Percentiles rank a stretch among this genome's conserved stretches.
phyloP scores from a whole-genome alignment of 108 stramenopile species.

The Cyclotella sp. region DNA sequence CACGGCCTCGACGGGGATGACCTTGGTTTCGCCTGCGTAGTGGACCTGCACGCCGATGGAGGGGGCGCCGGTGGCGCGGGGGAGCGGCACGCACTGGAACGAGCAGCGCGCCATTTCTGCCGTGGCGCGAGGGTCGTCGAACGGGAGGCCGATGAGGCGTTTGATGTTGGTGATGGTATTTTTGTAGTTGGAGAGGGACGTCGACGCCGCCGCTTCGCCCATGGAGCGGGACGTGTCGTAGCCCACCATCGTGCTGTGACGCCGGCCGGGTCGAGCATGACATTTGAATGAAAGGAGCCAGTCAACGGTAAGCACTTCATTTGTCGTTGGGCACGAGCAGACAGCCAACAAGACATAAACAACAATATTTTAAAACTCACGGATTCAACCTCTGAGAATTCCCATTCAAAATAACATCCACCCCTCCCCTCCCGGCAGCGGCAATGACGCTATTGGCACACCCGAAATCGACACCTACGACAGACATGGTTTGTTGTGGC shows the following conservation, averaged over 20 bases:
- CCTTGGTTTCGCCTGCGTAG: constrained; percentile 61
- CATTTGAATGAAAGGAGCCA: too few relatives aligned
- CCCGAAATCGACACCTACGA: constrained; percentile 96
- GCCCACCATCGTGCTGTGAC: constrained; percentile 72
- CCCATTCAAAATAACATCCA: constrained; percentile 98
- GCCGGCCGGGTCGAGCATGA: neutral
- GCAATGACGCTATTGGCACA: constrained; percentile 90
- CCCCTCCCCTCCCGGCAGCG: constrained; percentile 95
- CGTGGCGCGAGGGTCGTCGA: constrained; percentile 90
- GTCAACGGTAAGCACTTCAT: too few relatives aligned
- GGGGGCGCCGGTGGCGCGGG: constrained; percentile 60
- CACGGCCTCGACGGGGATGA: constrained; percentile 88
- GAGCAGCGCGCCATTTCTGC: constrained; percentile 77
- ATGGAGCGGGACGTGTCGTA: constrained; percentile 77
- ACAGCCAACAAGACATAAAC: constrained; percentile 5
- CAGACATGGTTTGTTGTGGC: constrained; percentile 60
- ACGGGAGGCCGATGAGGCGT: constrained; percentile 92
- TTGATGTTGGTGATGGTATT: constrained; percentile 93
- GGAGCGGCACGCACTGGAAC: constrained; percentile 76
- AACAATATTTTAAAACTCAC: constrained; percentile 57
- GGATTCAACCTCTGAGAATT: constrained; percentile 96
- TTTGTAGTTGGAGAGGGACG: constrained; percentile 89
- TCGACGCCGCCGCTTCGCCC: constrained; percentile 78
- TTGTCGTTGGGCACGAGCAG: neutral
- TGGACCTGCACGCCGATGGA: constrained; percentile 77